Evolutionary conservation across 2,329 filamentous ascomycete species (phyloP), one percentile per base, ranked within the genome.

Genomic region (Fusarium tricinctum): DNA sequence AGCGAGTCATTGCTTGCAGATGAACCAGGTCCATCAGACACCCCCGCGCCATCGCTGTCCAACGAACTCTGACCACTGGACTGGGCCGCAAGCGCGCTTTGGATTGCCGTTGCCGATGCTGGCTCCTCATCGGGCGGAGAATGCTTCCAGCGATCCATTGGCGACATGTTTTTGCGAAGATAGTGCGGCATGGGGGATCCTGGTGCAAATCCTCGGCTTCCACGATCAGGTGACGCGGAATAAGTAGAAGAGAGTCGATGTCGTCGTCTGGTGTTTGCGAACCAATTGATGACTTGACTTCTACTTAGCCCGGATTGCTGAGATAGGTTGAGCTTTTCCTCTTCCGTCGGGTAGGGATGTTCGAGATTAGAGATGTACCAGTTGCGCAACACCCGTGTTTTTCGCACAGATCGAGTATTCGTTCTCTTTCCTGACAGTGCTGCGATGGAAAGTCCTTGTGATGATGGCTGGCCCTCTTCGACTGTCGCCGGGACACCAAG

Each of bases 251-350:
- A 71, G 38, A 82, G 73, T 9, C 82, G 80, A 42, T 84, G 81
- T 2, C 83, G 82, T 9, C 84, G 79, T 20, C 84, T 78, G 1
- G 82, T 83, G 65, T 86, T 86, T 22, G 82, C 79, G 66, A 86
- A 85, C 83, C 83, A 86, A 51, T 83, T 84, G 22, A 80, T 74
- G 4, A 85, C 79, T 33, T 84, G 81, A 3, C 78, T 81, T 49
- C 75, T 76, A 20, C 79, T 84, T 17, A 85, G 77, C 1, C 83
- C 83, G 0, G 83, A 83, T 60, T 83, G 76, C 6, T 73, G 68
- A 13, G 78, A 75, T 1, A 86, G 76, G 5, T 69, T 60, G 0
- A 70, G 50, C 52, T 84, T 85, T 50, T 85, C 80, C 10, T 82
- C 78, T 26, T 85, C 82, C 2, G 78, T 79, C 3, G 84, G 83